A percentile compares a stretch with the other conserved stretches of the same genome.
These are phyloP conservation scores for Geranomyces variabilis DNA, from an alignment of 192 early-diverging fungal species.

Conservation along the genomic window DNA sequence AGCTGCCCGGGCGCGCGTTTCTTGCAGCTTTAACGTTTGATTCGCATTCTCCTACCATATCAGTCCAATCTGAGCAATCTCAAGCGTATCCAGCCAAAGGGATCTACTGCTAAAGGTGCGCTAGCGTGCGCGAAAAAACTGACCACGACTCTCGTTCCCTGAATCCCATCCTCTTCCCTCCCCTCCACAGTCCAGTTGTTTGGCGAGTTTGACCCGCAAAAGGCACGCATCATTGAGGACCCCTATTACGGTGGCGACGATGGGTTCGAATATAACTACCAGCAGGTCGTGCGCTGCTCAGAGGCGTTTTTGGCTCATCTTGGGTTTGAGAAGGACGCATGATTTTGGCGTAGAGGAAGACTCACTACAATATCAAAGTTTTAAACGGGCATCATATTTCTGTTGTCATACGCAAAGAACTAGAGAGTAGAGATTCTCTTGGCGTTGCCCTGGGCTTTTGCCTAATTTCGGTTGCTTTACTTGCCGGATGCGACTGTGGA, in stretches of 20 bases:
- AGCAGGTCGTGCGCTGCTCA: constrained; percentile 71
- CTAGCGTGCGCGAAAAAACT: neutral
- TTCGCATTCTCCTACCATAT: no score
- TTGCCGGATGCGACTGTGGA: no score
- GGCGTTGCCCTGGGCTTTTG: no score
- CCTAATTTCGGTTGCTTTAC: no score
- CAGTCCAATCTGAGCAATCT: constrained; percentile 69
- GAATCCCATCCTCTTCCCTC: neutral
- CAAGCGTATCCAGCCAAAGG: constrained; percentile 45
- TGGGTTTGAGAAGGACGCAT: constrained; percentile 42
- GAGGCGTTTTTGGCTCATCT: constrained; percentile 69
- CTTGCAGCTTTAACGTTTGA: no score
- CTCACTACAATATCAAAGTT: no score
- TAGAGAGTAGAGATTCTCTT: no score
- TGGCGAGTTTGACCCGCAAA: constrained; percentile 78
- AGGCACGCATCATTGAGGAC: constrained; percentile 72
- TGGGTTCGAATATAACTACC: constrained; percentile 79
- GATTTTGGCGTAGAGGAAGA: no score
- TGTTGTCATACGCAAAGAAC: no score
- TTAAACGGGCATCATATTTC: no score
- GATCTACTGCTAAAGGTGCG: constrained; percentile 42
- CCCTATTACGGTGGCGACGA: constrained; percentile 74
- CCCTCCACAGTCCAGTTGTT: constrained; percentile 61
- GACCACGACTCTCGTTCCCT: no score
- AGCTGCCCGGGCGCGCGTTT: no score